A percentile compares a stretch with the other conserved stretches of the same genome.
These are phyloP conservation scores for Lithospermum erythrorhizon DNA, from an alignment of 257 asterid species.

Conservation along the genomic window DNA sequence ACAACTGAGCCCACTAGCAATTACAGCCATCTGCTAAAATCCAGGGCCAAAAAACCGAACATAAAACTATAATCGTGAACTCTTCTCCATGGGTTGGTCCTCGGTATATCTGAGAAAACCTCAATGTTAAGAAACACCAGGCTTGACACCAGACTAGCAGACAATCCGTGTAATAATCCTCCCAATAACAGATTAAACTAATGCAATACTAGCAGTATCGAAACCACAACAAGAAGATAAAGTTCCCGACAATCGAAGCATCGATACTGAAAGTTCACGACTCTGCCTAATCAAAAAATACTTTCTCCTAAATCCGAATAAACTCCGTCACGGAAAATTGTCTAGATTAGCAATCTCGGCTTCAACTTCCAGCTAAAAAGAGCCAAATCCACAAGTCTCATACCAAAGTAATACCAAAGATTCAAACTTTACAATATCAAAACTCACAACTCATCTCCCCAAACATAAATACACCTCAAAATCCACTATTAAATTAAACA, in stretches of 20 bases:
- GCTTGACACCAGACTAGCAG: not conserved
- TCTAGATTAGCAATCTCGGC: not conserved
- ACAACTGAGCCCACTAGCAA: too few relatives aligned
- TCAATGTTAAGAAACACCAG: not conserved
- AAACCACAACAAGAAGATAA: not conserved
- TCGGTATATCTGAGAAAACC: not conserved
- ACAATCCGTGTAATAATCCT: not conserved
- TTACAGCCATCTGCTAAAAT: not conserved
- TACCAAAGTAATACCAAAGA: not conserved
- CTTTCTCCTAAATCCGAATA: not conserved
- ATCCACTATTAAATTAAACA: not conserved
- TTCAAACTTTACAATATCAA: not conserved
- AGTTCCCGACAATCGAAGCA: not conserved
- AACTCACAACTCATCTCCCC: not conserved
- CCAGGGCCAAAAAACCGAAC: too few relatives aligned
- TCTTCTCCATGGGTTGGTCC: not conserved
- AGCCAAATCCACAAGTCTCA: not conserved
- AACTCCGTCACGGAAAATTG: not conserved
- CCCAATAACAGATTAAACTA: too few relatives aligned
- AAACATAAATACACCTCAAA: not conserved
- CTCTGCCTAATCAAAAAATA: not conserved
- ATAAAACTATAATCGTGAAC: too few relatives aligned
- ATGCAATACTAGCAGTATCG: not conserved
- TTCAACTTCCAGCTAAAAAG: not conserved
- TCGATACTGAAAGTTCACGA: not conserved